These are phyloP conservation scores for Globisporangium cystogenes DNA, from an alignment of 352 stramenopile species.

Conservation along the genomic window DNA sequence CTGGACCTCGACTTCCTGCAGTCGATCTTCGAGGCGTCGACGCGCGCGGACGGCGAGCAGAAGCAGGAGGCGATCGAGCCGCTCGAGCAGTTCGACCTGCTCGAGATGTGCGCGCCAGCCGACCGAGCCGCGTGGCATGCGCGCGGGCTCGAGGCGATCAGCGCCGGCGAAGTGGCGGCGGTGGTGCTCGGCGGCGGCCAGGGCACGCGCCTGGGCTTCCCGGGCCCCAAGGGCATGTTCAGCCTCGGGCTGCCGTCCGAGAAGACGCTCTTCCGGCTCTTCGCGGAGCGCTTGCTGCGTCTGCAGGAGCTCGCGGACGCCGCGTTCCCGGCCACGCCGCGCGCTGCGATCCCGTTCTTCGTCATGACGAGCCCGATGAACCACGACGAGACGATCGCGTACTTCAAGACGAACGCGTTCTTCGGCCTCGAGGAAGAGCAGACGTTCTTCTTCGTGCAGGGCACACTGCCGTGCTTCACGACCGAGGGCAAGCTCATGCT, in stretches of 20 bases:
- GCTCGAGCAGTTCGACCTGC: slow-evolving; percentile 53
- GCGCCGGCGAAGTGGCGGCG: slow-evolving; percentile 87
- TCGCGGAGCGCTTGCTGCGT: slow-evolving; percentile 87
- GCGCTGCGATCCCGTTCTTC: slow-evolving; percentile 77
- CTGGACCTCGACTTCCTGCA: slow-evolving; percentile 63
- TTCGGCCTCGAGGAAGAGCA: slow-evolving; percentile 90
- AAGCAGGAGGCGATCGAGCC: slow-evolving; percentile 39
- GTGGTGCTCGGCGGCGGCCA: slow-evolving; percentile 94
- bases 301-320: slow-evolving; percentile 43
- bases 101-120: slow-evolving; percentile 37
- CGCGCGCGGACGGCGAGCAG: slow-evolving; percentile 14
- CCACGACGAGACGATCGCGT: slow-evolving; percentile 88
- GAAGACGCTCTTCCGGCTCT: slow-evolving; percentile 93
- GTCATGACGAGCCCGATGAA: slow-evolving; percentile 98
- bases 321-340: slow-evolving; percentile 9
- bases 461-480: slow-evolving; percentile 94
- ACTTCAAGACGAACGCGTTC: slow-evolving; percentile 87
- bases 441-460: slow-evolving; percentile 96
- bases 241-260: slow-evolving; percentile 89
- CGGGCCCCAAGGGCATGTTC: slow-evolving; percentile 95
- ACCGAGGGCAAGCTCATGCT: slow-evolving; percentile 95
- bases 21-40: slow-evolving; percentile 61
- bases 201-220: slow-evolving; percentile 96
- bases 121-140: slow-evolving; percentile 40
- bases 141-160: slow-evolving; percentile 77